Evolutionary conservation across 257 asterid genomes (phyloP).

Genomic region (Buddleja alternifolia): DNA sequence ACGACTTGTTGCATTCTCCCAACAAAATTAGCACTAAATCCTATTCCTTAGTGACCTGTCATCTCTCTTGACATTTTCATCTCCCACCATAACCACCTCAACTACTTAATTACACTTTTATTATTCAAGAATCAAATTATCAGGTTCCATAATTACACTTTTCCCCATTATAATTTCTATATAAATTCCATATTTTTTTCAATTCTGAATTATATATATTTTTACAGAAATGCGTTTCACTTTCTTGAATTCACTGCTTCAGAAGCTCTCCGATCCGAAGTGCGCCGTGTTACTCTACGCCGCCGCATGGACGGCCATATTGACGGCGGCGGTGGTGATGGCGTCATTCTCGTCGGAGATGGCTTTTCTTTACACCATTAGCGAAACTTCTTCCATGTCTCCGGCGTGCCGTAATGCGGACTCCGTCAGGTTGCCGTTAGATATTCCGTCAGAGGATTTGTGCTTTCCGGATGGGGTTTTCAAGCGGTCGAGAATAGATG

Average conservation of each 20-base stretch:
- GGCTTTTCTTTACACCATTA: conserved; percentile 53
- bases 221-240: conserved; percentile 38
- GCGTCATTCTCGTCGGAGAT: conserved; percentile 62
- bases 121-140: no score
- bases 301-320: conserved; percentile 55
- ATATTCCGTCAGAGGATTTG: conserved; percentile 53
- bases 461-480: conserved; percentile 49
- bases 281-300: conserved; percentile 49
- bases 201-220: not conserved
- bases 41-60: conserved; percentile 21
- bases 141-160: no score
- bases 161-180: no score
- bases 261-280: conserved; percentile 21
- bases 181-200: no score
- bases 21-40: not conserved
- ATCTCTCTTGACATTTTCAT: conserved; percentile 14
- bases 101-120: no score
- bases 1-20: no score
- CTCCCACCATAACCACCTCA: no score
- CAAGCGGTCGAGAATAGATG: conserved; percentile 47
- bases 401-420: conserved; percentile 34
- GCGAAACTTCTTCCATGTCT: conserved; percentile 52
- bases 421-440: conserved; percentile 54
- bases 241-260: conserved; percentile 29
- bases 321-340: conserved; percentile 50